phyloP scores from a whole-genome alignment of 2,329 filamentous ascomycete genomes.

The Cladosporium sp. region DNA sequence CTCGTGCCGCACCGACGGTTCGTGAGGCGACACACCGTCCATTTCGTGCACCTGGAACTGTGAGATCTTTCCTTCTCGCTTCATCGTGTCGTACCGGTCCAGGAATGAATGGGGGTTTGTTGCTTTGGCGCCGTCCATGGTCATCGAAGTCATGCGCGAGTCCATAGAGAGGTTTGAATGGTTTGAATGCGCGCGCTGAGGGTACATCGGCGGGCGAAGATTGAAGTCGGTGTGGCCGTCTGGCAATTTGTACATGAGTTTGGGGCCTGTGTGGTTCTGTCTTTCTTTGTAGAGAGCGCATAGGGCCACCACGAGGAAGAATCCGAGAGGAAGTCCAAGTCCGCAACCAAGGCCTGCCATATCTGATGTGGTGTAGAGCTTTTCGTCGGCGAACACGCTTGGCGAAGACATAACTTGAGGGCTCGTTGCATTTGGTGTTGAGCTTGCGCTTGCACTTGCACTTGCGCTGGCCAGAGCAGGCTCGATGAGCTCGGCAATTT shows the following conservation, averaged over 20 bases:
- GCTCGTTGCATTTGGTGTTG: slow-evolving; percentile 10
- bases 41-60: slow-evolving; percentile 10
- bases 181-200: slow-evolving; percentile 1
- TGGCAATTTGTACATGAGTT: slow-evolving; percentile 31
- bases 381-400: neutral
- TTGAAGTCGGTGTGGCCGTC: slow-evolving; percentile 24
- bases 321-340: slow-evolving; percentile 26
- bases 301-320: slow-evolving; percentile 22
- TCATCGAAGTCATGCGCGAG: slow-evolving; percentile 1
- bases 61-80: slow-evolving; percentile 6
- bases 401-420: slow-evolving; percentile 10
- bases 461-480: slow-evolving; percentile 17
- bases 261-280: slow-evolving; percentile 19
- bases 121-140: slow-evolving; percentile 12
- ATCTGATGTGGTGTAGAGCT: slow-evolving; percentile 21
- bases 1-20: slow-evolving; percentile 2
- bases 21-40: slow-evolving; percentile 10
- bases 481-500: slow-evolving; percentile 24
- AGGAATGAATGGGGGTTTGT: slow-evolving; percentile 17
- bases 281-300: slow-evolving; percentile 21
- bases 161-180: slow-evolving; percentile 4
- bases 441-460: slow-evolving; percentile 6
- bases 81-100: slow-evolving; percentile 18
- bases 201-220: slow-evolving; percentile 17
- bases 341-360: slow-evolving; percentile 28